Evolutionary conservation across 768 basidiomycete species (phyloP), one percentile per base, ranked within the genome.

Genomic region (Pleurotus djamor): DNA sequence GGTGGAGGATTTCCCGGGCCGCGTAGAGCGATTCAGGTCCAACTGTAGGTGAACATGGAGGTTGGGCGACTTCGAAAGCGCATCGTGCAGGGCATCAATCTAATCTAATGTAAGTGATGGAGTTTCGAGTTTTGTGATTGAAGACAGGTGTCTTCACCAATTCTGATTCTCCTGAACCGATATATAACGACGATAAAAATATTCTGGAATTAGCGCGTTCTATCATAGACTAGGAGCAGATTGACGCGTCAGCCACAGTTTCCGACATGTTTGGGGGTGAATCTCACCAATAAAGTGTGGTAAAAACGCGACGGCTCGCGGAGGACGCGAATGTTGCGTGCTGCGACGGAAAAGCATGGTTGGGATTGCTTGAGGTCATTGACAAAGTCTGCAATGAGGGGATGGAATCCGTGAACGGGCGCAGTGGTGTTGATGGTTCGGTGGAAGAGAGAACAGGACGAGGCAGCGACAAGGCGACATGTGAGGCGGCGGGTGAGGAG

Each of bases 101-200:
- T 98, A 37, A 59, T 74, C 83, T 64, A 48, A 86, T 37, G 51
- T 41, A 5, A 57, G 12, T 8, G 55, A 16, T 32, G 35, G 36
- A 37, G 21, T 28, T 35, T 36, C 5, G 54, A 45, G 33, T 14
- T 34, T 10, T 43, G 41, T 37, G 35, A 57, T 51, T 44, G 35
- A 38, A 43, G 4, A 47, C 9, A 17, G 35, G 32, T 3, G n/a
- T 35, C 78, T 89, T 65, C 59, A 96, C 96, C 63, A 99, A 80
- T 61, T 91, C 83, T 7, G 75, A 74, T 70, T 97, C 94, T 52
- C 86, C 81, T 9, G 86, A 81, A 10, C 94, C 94, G 57, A 97
- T 86, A 70, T 97, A 97, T 9, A 97, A 75, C 0, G 92, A 92
- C 0, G 96, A 97, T 33, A 99, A 80, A 67, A 96, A 92, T 65